Evolutionary conservation across 148 eudicot species (phyloP), one percentile per base, ranked within the genome.

Genomic region (Rhododendron mucronatum): DNA sequence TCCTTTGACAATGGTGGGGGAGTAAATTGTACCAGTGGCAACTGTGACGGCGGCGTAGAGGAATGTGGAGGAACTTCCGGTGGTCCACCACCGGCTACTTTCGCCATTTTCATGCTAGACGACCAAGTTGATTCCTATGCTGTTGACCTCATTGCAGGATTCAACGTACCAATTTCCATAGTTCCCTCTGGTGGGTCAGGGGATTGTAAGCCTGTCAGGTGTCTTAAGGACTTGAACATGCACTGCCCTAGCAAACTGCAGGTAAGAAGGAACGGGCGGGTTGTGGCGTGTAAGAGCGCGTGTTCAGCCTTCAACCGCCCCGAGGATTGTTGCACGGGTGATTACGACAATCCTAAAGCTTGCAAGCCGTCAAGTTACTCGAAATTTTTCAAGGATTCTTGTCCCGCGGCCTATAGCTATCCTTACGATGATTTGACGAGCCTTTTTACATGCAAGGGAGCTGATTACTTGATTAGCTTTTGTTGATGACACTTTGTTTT

Each of bases 71-170:
- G 88, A 3, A 53, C 57, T 1, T 1, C 8, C 21, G 85, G 86
- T 11, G 88, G 86, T 18, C 61, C 7, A 23, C 89, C 92, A 33
- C 92, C 92, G 0, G 89, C 61, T 0, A 85, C 92, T n/a, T 81
- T 84, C 14, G 89, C 88, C 4, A 88, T 83, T 53, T 88, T 90
- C 82, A 85, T 88, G 12, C 28, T 90, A 0, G 85, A 77, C 26
- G 80, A 87, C 83, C 84, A 84, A 2, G 12, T 20, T 18, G 90
- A 90, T 84, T 87, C 87, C 57, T 90, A 90, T 33, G 89, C 83
- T 41, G 82, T 90, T 44, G 89, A 88, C 87, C 88, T 90, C 7
- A 84, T 90, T 0, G 87, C 84, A 41, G 92, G 92, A 3, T 87
- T 83, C 85, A 88, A 89, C 69, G 30, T 90, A 5, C 88, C 88